These are phyloP conservation scores for Wallacemonas rigidus DNA, from an alignment of 208 protist genomes.

Conservation along the genomic window DNA sequence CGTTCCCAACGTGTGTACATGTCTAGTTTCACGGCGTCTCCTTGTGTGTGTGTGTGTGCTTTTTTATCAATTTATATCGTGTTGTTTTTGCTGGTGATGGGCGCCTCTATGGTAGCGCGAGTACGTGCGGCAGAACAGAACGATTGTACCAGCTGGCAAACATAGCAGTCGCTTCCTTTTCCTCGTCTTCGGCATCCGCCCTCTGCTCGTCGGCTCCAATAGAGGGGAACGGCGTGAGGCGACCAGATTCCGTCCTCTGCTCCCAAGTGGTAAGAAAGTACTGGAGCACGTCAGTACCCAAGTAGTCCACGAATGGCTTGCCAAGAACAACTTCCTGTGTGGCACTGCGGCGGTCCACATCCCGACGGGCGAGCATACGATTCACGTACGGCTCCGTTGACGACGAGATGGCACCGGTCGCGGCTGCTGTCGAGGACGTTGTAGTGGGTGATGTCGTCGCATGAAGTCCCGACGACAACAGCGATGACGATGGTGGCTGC, in stretches of 20 bases:
- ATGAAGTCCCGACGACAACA: conserved; percentile 2
- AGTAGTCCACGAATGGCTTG: conserved; percentile 60
- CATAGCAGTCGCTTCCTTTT: background rate
- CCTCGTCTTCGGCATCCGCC: conserved; percentile 18
- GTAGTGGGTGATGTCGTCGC: no score
- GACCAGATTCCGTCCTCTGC: background rate
- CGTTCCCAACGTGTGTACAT: no score
- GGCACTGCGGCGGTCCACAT: conserved; percentile 49
- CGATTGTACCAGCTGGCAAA: conserved; percentile 38
- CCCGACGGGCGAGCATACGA: conserved; percentile 39
- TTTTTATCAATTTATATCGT: background rate
- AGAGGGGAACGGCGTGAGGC: conserved; percentile 12
- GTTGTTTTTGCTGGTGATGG: background rate
- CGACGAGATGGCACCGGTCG: background rate
- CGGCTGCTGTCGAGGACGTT: background rate
- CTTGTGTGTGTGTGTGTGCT: background rate
- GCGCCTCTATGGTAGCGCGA: conserved; percentile 14
- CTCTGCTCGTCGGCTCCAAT: conserved; percentile 17
- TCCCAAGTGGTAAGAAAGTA: conserved; percentile 44
- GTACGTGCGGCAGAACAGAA: conserved; percentile 33
- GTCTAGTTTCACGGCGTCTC: background rate
- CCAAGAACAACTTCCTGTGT: conserved; percentile 59
- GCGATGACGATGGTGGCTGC: conserved; percentile 8
- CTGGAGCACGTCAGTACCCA: conserved; percentile 43
- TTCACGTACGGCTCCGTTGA: conserved; percentile 25